Conservation (phyloP, 192 early-diverging fungal species). For the Gonapodya sp. region DNA sequence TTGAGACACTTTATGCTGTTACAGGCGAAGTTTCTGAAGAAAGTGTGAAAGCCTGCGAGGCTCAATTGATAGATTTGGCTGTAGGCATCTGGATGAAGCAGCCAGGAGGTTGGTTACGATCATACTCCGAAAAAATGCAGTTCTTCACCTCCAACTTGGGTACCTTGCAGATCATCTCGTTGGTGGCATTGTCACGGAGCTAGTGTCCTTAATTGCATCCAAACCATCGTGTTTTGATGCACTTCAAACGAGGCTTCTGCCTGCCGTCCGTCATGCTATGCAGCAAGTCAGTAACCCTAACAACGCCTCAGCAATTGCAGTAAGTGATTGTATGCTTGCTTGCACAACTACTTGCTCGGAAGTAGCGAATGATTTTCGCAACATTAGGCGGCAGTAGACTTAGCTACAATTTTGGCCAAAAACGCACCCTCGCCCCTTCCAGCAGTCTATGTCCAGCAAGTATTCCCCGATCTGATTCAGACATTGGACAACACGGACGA, state of each 20-base stretch:
- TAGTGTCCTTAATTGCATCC: slow-evolving; percentile 64
- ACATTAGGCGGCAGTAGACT: slow-evolving; percentile 54
- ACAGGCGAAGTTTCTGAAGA: slow-evolving; percentile 49
- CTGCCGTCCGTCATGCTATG: slow-evolving; percentile 53
- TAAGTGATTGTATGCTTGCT: background rate
- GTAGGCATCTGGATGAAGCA: slow-evolving; percentile 71
- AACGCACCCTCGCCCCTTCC: slow-evolving; percentile 67
- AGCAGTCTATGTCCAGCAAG: slow-evolving; percentile 49
- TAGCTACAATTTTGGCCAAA: slow-evolving; percentile 61
- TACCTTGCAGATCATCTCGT: slow-evolving; percentile 53
- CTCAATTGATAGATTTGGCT: slow-evolving; percentile 55
- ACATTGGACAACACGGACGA: slow-evolving; percentile 61
- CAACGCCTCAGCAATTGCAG: background rate
- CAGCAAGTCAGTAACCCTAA: background rate
- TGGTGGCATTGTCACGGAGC: slow-evolving; percentile 61
- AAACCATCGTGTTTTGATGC: slow-evolving; percentile 51
- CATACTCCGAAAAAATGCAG: background rate
- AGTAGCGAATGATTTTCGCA: background rate
- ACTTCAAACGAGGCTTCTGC: slow-evolving; percentile 65
- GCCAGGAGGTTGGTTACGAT: slow-evolving; percentile 52
- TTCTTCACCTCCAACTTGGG: slow-evolving; percentile 7
- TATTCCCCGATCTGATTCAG: slow-evolving; percentile 76
- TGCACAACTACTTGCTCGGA: background rate
- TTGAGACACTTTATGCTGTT: slow-evolving; percentile 30
- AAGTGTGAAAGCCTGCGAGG: slow-evolving; percentile 64